phyloP scores from a whole-genome alignment of 495 filamentous ascomycete species.

The Astrocystis sublimbata region DNA sequence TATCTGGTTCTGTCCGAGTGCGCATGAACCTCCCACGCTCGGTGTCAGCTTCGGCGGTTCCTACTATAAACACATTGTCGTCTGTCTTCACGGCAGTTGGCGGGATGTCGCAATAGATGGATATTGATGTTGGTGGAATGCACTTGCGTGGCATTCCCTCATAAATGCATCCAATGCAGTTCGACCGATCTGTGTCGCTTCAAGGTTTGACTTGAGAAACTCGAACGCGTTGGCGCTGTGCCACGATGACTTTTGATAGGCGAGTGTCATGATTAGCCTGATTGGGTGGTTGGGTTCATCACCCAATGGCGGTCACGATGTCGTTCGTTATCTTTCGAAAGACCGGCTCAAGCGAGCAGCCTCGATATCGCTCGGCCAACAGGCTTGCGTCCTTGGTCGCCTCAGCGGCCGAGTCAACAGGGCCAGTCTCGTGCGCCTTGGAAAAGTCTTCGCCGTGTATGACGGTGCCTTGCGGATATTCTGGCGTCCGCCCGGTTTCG shows the following conservation, averaged over 20 bases:
- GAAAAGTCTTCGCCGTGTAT: conserved; percentile 51
- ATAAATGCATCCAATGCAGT: conserved; percentile 8
- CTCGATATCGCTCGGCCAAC: conserved; percentile 76
- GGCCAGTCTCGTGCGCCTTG: conserved; percentile 26
- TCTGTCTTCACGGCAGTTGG: neutral
- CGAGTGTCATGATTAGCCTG: conserved; percentile 30
- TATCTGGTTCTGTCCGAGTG: neutral
- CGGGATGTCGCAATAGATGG: neutral
- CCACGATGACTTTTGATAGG: conserved; percentile 10
- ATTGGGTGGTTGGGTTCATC: conserved; percentile 28
- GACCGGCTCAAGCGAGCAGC: conserved; percentile 71
- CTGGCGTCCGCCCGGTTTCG: conserved; percentile 52
- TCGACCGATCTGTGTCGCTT: neutral
- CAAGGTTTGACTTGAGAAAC: neutral
- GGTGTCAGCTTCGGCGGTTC: neutral
- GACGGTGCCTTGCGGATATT: conserved; percentile 50
- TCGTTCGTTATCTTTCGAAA: conserved; percentile 68
- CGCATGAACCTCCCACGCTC: neutral
- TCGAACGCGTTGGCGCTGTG: neutral
- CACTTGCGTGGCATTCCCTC: conserved; percentile 11
- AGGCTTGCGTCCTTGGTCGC: conserved; percentile 51
- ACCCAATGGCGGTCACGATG: conserved; percentile 49
- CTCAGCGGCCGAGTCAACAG: conserved; percentile 24
- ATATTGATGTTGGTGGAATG: neutral
- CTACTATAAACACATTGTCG: neutral